Evolutionary conservation across 1,139 yeast genomes (phyloP).

Genomic region (Suhomyces taliae): DNA sequence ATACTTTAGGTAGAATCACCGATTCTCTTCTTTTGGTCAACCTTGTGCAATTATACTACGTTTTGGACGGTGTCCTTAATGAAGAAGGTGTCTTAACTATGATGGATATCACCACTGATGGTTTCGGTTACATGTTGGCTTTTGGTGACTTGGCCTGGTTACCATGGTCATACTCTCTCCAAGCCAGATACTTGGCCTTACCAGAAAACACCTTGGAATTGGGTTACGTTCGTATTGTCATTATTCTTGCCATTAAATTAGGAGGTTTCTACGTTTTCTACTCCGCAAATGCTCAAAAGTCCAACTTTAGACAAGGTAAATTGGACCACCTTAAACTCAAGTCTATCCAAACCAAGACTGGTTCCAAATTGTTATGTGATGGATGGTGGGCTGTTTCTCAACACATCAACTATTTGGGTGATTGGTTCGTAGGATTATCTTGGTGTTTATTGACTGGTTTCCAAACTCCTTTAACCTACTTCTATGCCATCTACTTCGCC

Average conservation of each 20-base stretch:
- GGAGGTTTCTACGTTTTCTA: conserved; percentile 83
- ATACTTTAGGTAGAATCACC: conserved; percentile 55
- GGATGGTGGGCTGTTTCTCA: conserved; percentile 98
- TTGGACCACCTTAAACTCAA: conserved; percentile 59
- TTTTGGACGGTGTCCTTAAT: conserved; percentile 87
- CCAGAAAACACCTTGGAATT: conserved; percentile 54
- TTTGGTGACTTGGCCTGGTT: conserved; percentile 93
- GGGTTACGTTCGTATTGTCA: conserved; percentile 39
- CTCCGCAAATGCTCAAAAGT: conserved; percentile 80
- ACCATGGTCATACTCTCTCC: conserved; percentile 90
- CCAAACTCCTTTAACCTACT: conserved; percentile 79
- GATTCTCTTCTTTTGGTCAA: conserved; percentile 75
- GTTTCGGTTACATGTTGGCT: conserved; percentile 93
- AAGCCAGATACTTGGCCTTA: conserved; percentile 75
- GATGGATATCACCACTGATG: conserved; percentile 96
- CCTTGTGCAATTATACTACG: conserved; percentile 73
- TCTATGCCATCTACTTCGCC: conserved; percentile 82
- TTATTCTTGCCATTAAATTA: conserved; percentile 45
- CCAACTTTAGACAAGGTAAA: conserved; percentile 77
- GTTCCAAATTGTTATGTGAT: conserved; percentile 76
- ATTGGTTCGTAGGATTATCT: conserved; percentile 87
- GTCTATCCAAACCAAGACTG: conserved; percentile 70
- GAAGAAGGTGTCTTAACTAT: conserved; percentile 87
- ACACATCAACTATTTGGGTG: conserved; percentile 94
- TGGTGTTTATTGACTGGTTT: conserved; percentile 94